A percentile compares a stretch with the other conserved stretches of the same genome.
Evolutionary conservation across 2,329 filamentous ascomycete genomes (phyloP).

Genomic region (Fusarium graminum): DNA sequence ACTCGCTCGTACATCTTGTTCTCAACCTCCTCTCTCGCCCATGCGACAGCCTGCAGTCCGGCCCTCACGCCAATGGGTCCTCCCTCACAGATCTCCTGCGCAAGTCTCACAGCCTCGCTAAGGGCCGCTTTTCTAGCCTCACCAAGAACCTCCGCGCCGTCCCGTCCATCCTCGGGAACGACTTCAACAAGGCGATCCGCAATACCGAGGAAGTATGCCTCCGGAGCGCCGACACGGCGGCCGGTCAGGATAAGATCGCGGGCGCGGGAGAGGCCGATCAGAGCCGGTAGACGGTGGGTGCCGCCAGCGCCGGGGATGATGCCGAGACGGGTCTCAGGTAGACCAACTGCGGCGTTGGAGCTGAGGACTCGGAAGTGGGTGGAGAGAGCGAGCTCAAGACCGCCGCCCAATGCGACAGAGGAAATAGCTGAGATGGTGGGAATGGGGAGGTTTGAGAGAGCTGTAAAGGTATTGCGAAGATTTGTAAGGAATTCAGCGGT

Average conservation of each 20-base stretch:
- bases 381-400: conserved; percentile 90
- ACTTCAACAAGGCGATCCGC: conserved; percentile 92
- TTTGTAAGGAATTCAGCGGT: conserved; percentile 81
- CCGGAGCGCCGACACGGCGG: conserved; percentile 82
- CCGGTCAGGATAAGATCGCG: conserved; percentile 92
- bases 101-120: conserved; percentile 81
- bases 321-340: conserved; percentile 91
- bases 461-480: conserved; percentile 81
- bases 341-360: conserved; percentile 80
- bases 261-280: conserved; percentile 86
- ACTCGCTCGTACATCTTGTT: conserved; percentile 89
- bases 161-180: conserved; percentile 66
- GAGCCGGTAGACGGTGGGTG: conserved; percentile 84
- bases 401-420: conserved; percentile 89
- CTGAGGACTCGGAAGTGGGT: conserved; percentile 91
- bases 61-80: conserved; percentile 86
- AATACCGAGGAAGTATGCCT: conserved; percentile 92
- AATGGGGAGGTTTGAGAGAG: conserved; percentile 81
- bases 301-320: conserved; percentile 97
- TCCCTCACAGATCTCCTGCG: conserved; percentile 88
- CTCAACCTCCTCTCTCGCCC: conserved; percentile 81
- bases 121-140: conserved; percentile 76
- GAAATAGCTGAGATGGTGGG: conserved; percentile 92
- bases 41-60: conserved; percentile 81
- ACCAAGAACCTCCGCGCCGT: conserved; percentile 61